Evolutionary conservation across 2,329 filamentous ascomycete genomes (phyloP).

Genomic region (Arthrobotrys sphaeroides): DNA sequence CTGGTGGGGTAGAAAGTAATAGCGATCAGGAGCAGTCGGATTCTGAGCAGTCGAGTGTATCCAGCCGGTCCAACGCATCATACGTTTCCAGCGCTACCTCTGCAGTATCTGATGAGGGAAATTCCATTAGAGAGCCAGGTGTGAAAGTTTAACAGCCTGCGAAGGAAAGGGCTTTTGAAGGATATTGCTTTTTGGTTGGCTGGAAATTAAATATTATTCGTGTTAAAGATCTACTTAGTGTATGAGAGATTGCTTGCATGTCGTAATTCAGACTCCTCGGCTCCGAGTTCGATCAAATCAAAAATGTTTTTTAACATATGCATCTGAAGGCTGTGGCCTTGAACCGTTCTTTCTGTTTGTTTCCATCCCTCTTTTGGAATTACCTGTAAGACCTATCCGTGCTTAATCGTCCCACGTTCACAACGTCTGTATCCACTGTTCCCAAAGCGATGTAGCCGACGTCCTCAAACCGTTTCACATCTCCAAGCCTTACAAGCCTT

Average conservation of each 20-base stretch:
- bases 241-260: not conserved
- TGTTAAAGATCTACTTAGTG: not conserved
- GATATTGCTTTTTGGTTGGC: not conserved
- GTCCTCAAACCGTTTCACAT: constrained; percentile 45
- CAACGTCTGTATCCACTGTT: constrained; percentile 35
- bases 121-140: not conserved
- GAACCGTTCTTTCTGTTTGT: not conserved
- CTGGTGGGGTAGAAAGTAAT: not conserved
- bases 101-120: not conserved
- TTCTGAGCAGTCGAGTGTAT: constrained; percentile 11
- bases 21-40: constrained; percentile 21
- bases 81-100: not conserved
- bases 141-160: not conserved
- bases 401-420: constrained; percentile 23
- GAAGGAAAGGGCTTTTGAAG: not conserved
- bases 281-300: not conserved
- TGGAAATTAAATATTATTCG: not conserved
- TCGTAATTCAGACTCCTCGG: not conserved
- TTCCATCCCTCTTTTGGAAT: not conserved
- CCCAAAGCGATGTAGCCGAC: constrained; percentile 44
- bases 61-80: not conserved
- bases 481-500: constrained; percentile 24
- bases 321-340: not conserved
- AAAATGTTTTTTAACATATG: too few species aligned
- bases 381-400: constrained; percentile 38